These are phyloP conservation scores for Aspergillus sp. DNA, from an alignment of 2,329 filamentous ascomycete species.

Conservation along the genomic window DNA sequence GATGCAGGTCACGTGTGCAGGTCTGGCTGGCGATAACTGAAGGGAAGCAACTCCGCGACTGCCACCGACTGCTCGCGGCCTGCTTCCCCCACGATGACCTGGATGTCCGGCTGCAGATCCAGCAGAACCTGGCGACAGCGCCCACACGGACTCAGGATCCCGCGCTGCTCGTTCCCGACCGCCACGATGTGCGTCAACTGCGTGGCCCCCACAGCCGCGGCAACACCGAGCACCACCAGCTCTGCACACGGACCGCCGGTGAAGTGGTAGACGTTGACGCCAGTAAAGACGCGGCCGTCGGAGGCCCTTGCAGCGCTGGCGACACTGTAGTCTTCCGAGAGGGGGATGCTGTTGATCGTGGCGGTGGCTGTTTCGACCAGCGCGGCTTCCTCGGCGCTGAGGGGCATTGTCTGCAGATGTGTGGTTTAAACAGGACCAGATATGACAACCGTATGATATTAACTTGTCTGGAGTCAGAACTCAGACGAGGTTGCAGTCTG, in stretches of 20 bases:
- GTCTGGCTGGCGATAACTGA: constrained; percentile 1
- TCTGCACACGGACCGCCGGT: constrained; percentile 32
- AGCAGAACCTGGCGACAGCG: constrained; percentile 28
- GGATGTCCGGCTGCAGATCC: constrained; percentile 27
- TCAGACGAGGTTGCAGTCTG: too few relatives aligned
- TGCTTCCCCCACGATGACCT: constrained; percentile 20
- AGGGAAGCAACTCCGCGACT: constrained; percentile 11
- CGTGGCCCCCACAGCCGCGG: constrained; percentile 21
- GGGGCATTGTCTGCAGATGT: constrained; percentile 20
- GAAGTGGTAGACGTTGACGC: constrained; percentile 28
- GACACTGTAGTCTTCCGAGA: constrained; percentile 25
- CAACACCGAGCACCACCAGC: constrained; percentile 27
- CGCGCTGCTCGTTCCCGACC: constrained; percentile 21
- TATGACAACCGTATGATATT: too few relatives aligned
- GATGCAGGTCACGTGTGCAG: too few relatives aligned
- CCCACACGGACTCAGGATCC: constrained; percentile 27
- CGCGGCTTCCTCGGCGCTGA: constrained; percentile 13
- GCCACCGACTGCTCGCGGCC: background rate
- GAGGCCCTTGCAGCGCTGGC: constrained; percentile 19
- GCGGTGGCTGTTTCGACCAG: constrained; percentile 21
- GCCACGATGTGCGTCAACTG: constrained; percentile 28
- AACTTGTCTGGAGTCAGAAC: too few relatives aligned
- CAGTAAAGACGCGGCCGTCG: constrained; percentile 25
- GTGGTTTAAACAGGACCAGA: too few relatives aligned
- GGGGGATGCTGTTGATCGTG: constrained; percentile 22